Evolutionary conservation across 2,329 filamentous ascomycete genomes (phyloP).

Genomic region (Trichoderma pleuroti): DNA sequence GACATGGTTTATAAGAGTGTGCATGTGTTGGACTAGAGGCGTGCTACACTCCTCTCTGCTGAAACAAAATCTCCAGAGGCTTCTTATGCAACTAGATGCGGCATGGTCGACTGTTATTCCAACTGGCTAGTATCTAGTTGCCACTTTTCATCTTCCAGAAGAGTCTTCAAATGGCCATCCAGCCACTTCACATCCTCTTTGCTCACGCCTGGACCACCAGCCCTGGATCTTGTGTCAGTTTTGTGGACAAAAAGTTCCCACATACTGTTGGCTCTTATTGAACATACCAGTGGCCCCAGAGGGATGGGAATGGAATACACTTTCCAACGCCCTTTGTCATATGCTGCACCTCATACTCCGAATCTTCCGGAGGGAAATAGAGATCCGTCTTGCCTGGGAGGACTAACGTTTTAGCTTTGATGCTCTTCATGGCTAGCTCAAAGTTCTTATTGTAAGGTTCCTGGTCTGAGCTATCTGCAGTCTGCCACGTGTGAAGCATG

Average conservation of each 20-base stretch:
- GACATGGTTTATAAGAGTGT: neutral
- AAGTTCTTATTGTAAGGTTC: conserved; percentile 66
- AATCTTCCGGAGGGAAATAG: conserved; percentile 80
- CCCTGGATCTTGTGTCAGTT: conserved; percentile 37
- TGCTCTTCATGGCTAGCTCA: conserved; percentile 60
- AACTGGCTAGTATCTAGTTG: conserved; percentile 1
- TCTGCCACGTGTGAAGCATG: conserved; percentile 78
- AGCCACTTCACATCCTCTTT: conserved; percentile 70
- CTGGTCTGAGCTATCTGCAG: conserved; percentile 65
- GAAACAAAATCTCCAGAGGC: no score
- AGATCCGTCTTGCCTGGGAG: conserved; percentile 70
- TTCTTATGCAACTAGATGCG: neutral
- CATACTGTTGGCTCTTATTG: no score
- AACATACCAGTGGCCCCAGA: conserved; percentile 41
- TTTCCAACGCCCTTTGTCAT: conserved; percentile 36
- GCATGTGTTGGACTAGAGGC: neutral
- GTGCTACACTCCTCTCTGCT: neutral
- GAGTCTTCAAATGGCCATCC: conserved; percentile 55
- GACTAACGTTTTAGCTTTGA: conserved; percentile 70
- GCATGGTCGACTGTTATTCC: neutral
- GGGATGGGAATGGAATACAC: conserved; percentile 38
- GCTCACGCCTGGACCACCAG: conserved; percentile 67
- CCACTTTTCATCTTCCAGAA: conserved; percentile 32
- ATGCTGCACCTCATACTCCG: conserved; percentile 64
- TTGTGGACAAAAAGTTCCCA: neutral